A percentile compares a stretch with the other conserved stretches of the same genome.
These are phyloP conservation scores for Microcyclosporella mali DNA, from an alignment of 2,329 filamentous ascomycete genomes.

Conservation along the genomic window DNA sequence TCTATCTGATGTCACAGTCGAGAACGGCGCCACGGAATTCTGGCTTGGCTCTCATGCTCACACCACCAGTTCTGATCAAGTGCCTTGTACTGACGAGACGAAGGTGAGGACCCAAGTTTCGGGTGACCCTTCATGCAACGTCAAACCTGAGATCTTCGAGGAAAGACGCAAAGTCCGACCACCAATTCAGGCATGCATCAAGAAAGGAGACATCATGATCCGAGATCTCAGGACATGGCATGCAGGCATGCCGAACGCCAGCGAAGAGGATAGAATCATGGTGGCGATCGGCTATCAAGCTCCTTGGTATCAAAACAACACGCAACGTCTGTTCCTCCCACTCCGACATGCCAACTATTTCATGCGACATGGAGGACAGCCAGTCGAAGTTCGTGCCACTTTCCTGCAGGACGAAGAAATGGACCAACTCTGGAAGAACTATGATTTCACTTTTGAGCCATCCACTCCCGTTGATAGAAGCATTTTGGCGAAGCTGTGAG, in stretches of 20 bases:
- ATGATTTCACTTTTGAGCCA: constrained; percentile 16
- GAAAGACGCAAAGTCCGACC: constrained; percentile 34
- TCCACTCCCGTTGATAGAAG: too few relatives aligned
- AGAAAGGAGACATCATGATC: constrained; percentile 51
- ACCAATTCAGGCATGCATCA: constrained; percentile 46
- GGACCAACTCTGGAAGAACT: constrained; percentile 13
- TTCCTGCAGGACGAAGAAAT: constrained; percentile 10
- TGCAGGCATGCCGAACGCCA: constrained; percentile 55
- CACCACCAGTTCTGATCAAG: constrained; percentile 36
- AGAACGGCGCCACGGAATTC: constrained; percentile 52
- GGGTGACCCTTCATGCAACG: constrained; percentile 40
- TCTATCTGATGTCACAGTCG: constrained; percentile 45
- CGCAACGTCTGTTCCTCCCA: constrained; percentile 12
- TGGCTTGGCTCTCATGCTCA: constrained; percentile 51
- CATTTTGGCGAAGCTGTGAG: too few relatives aligned
- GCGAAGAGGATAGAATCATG: constrained; percentile 29
- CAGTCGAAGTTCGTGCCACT: constrained; percentile 10
- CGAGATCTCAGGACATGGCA: constrained; percentile 58
- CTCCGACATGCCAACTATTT: constrained; percentile 14
- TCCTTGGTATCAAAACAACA: constrained; percentile 15
- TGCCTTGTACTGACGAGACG: constrained; percentile 47
- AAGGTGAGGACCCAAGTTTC: constrained; percentile 24
- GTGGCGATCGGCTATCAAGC: constrained; percentile 24
- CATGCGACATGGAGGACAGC: constrained; percentile 10
- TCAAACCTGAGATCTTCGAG: constrained; percentile 39